These are phyloP conservation scores for Lentithecium fluviatile DNA, from an alignment of 495 filamentous ascomycete genomes.

Conservation along the genomic window DNA sequence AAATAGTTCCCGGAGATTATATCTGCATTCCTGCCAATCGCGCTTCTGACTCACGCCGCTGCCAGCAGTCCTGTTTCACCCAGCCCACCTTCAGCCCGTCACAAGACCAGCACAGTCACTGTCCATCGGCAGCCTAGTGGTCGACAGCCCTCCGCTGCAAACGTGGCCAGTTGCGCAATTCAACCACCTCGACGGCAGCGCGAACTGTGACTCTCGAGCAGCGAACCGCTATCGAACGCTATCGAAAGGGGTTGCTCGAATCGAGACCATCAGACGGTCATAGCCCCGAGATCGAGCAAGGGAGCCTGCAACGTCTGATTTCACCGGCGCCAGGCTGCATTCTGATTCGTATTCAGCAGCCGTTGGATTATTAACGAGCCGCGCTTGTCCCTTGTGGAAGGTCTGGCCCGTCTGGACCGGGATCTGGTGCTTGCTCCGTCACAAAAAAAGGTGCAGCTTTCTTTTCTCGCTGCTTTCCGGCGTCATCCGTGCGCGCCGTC, in stretches of 20 bases:
- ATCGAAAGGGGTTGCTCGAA: neutral
- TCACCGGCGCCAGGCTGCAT: constrained; percentile 10
- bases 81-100: constrained; percentile 10
- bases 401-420: constrained; percentile 10
- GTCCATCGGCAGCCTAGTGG: too few species aligned
- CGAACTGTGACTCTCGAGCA: neutral
- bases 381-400: constrained; percentile 7
- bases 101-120: neutral
- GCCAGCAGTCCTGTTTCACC: constrained; percentile 23
- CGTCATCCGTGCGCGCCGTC: constrained; percentile 33
- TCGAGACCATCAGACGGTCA: neutral
- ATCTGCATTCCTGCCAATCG: constrained; percentile 25
- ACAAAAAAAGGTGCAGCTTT: constrained; percentile 24
- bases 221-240: neutral
- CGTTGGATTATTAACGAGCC: constrained; percentile 28
- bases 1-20: constrained; percentile 34
- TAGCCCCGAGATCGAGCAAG: constrained; percentile 13
- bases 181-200: neutral
- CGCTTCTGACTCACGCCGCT: constrained; percentile 5
- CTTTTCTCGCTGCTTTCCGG: constrained; percentile 25
- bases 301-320: neutral
- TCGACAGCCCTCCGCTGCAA: constrained; percentile 15
- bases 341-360: constrained; percentile 24
- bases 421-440: constrained; percentile 4
- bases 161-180: constrained; percentile 34